phyloP scores from a whole-genome alignment of 2,329 filamentous ascomycete species.

The Aureobasidium sp. region DNA sequence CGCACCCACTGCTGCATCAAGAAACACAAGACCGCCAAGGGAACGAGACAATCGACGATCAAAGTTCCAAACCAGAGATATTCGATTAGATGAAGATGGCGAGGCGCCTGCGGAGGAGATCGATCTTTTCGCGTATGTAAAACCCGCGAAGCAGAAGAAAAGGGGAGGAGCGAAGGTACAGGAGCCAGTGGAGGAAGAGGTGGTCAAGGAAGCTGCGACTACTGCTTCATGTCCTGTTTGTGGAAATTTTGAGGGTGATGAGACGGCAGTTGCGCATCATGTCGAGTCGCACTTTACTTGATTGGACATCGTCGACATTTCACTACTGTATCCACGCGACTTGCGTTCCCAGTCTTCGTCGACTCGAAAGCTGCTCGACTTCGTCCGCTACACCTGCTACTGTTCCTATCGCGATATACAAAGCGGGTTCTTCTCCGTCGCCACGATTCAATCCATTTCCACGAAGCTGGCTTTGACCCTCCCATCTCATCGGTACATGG shows the following conservation, averaged over 20 bases:
- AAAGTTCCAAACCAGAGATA: constrained; percentile 12
- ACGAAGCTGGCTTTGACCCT: no score
- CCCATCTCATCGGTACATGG: no score
- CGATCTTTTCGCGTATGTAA: constrained; percentile 45
- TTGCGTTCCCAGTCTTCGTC: no score
- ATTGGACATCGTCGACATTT: neutral
- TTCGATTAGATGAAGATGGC: constrained; percentile 19
- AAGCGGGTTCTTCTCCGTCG: no score
- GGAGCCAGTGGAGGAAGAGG: constrained; percentile 13
- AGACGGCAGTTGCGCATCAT: constrained; percentile 58
- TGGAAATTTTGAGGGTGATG: constrained; percentile 57
- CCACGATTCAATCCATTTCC: no score
- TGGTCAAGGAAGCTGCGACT: constrained; percentile 16
- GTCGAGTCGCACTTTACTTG: constrained; percentile 49
- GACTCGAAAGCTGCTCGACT: neutral
- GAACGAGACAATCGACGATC: constrained; percentile 1
- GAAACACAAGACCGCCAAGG: neutral
- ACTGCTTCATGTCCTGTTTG: constrained; percentile 53
- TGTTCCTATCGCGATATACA: no score
- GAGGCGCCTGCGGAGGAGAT: constrained; percentile 32
- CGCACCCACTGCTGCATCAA: no score
- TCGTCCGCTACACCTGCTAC: no score
- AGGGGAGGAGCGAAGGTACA: constrained; percentile 18
- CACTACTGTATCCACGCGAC: no score
- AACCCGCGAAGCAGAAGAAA: constrained; percentile 26